Conservation (phyloP, 1,284 basidiomycete species). For the Nidula niveotomentosa region DNA sequence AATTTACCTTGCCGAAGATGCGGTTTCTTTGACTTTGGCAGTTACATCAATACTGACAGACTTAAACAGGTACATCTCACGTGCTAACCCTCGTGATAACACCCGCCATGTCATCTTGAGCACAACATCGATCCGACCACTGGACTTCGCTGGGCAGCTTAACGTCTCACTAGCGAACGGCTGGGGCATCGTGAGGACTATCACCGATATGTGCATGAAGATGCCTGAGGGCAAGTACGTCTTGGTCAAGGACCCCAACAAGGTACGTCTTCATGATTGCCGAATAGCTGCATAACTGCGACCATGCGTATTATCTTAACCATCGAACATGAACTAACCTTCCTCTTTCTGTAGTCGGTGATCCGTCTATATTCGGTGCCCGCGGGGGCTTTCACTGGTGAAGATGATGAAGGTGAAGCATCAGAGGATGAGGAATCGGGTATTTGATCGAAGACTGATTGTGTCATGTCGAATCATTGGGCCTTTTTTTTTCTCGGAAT, state of each 20-base stretch:
- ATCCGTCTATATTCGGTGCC: conserved; percentile 95
- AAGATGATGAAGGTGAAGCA: conserved; percentile 39
- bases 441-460: conserved; percentile 6
- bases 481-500: too few species aligned
- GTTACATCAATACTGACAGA: conserved; percentile 11
- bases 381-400: conserved; percentile 75
- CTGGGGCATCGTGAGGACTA: conserved; percentile 97
- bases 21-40: conserved; percentile 1
- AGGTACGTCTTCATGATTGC: conserved; percentile 51
- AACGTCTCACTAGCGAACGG: conserved; percentile 96
- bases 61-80: conserved; percentile 79
- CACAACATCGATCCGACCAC: conserved; percentile 92
- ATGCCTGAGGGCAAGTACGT: conserved; percentile 97
- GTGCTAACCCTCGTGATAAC: conserved; percentile 91
- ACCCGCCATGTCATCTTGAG: conserved; percentile 95
- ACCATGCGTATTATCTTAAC: conserved; percentile 5
- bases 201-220: conserved; percentile 91
- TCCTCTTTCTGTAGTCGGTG: conserved; percentile 64
- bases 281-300: neutral
- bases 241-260: conserved; percentile 95
- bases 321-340: conserved; percentile 1
- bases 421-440: conserved; percentile 28
- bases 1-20: too few species aligned
- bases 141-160: conserved; percentile 93
- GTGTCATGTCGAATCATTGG: too few species aligned